Percentiles rank a stretch among this genome's conserved stretches.
These are phyloP conservation scores for Simmondsia chinensis DNA, from an alignment of 148 eudicot genomes.

Conservation along the genomic window DNA sequence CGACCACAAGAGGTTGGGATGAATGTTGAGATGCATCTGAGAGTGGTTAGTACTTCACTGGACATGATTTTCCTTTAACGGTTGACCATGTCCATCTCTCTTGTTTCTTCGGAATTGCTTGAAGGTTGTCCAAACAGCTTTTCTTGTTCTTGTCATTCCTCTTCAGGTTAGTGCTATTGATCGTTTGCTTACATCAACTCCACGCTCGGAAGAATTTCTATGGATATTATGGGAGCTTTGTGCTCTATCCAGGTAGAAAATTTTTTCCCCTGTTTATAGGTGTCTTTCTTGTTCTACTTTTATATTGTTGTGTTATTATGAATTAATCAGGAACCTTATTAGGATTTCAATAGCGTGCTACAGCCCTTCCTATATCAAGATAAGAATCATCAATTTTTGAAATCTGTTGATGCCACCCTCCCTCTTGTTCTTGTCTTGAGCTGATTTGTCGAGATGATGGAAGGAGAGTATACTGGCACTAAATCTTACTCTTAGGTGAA, in stretches of 20 bases:
- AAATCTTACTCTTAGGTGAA: too few relatives aligned
- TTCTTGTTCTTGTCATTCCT: conserved; percentile 7
- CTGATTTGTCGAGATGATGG: too few relatives aligned
- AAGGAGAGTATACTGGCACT: too few relatives aligned
- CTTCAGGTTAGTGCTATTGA: conserved; percentile 71
- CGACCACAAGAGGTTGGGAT: conserved; percentile 60
- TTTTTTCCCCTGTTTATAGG: conserved; percentile 6
- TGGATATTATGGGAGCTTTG: conserved; percentile 95
- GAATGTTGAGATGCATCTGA: conserved; percentile 75
- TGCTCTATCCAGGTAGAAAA: conserved; percentile 68
- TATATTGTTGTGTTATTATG: background rate
- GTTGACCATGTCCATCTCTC: background rate
- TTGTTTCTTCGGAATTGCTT: background rate
- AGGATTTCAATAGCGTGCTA: too few relatives aligned
- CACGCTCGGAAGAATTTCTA: conserved; percentile 65
- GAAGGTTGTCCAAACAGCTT: background rate
- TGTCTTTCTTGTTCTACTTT: background rate
- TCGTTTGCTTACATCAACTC: conserved; percentile 49
- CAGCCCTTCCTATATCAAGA: too few relatives aligned
- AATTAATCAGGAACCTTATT: too few relatives aligned
- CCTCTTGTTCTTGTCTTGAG: too few relatives aligned
- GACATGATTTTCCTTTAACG: background rate
- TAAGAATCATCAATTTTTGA: too few relatives aligned
- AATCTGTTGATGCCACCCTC: too few relatives aligned
- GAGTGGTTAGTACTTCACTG: conserved; percentile 54